These are phyloP conservation scores for Gardenia jasminoides DNA, from an alignment of 257 asterid species.

Conservation along the genomic window DNA sequence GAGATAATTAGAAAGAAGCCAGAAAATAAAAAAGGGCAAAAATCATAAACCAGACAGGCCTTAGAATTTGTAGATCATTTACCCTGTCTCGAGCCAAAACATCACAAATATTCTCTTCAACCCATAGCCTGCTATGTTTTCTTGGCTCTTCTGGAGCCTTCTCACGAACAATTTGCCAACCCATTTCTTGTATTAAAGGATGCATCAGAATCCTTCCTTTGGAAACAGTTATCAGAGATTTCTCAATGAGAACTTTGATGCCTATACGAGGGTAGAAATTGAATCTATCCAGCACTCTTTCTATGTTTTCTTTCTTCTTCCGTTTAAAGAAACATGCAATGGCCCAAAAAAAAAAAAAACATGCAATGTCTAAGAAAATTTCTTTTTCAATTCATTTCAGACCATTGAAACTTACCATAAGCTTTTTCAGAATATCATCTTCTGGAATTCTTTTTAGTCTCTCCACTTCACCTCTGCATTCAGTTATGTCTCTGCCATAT, in stretches of 20 bases:
- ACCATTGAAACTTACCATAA: not conserved
- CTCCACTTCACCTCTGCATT: not conserved
- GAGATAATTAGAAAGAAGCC: too few relatives aligned
- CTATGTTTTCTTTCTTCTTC: not conserved
- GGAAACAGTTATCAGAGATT: not conserved
- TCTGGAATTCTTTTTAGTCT: not conserved
- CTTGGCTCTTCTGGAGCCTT: not conserved
- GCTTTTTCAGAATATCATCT: not conserved
- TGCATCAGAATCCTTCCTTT: not conserved
- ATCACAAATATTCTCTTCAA: too few relatives aligned
- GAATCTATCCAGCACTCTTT: not conserved
- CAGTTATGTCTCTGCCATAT: not conserved
- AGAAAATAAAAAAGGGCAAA: too few relatives aligned
- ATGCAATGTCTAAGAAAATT: conserved; percentile 17
- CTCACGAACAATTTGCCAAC: not conserved
- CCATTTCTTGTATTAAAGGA: not conserved
- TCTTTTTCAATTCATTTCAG: not conserved
- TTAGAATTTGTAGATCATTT: not conserved
- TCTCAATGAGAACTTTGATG: not conserved
- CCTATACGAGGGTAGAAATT: not conserved
- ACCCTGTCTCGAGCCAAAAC: not conserved
- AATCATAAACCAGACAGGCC: too few relatives aligned
- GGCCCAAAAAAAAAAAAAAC: too few relatives aligned
- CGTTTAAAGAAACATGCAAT: conserved; percentile 14
- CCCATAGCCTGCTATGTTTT: not conserved